phyloP scores from a whole-genome alignment of 2,329 filamentous ascomycete genomes.

The Apiospora sp. region DNA sequence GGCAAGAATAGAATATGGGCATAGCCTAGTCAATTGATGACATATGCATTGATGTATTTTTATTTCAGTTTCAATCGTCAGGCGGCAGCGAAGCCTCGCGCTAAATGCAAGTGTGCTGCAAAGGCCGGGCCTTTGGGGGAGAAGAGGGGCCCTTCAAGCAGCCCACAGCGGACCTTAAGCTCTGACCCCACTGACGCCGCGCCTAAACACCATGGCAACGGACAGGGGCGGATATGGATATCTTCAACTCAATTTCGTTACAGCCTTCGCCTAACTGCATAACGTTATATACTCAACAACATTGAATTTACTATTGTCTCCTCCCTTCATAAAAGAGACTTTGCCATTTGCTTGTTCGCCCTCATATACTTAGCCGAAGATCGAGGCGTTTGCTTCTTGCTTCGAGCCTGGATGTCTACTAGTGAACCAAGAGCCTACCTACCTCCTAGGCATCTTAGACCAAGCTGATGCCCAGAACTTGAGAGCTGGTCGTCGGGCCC shows the following conservation, averaged over 20 bases:
- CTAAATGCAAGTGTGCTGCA: background rate
- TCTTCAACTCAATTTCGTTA: background rate
- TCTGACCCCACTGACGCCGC: background rate
- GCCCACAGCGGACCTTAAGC: constrained; percentile 13
- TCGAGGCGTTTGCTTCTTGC: background rate
- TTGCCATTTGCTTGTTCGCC: background rate
- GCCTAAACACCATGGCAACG: constrained; percentile 6
- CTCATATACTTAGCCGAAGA: background rate
- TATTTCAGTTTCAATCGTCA: background rate
- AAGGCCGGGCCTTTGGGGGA: background rate
- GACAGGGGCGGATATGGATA: background rate
- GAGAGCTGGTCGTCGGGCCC: background rate
- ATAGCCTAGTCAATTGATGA: constrained; percentile 4
- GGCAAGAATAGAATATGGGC: background rate
- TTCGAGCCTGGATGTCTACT: background rate
- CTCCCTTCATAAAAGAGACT: background rate
- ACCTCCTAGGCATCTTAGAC: background rate
- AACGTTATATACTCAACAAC: background rate
- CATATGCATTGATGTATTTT: background rate
- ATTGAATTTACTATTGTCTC: background rate
- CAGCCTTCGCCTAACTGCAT: background rate
- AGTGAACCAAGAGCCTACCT: background rate
- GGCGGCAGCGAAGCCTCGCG: background rate
- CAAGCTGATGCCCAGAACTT: background rate
- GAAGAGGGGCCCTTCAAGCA: background rate